Conservation (phyloP, 768 basidiomycete genomes). For the Inosperma sp. region DNA sequence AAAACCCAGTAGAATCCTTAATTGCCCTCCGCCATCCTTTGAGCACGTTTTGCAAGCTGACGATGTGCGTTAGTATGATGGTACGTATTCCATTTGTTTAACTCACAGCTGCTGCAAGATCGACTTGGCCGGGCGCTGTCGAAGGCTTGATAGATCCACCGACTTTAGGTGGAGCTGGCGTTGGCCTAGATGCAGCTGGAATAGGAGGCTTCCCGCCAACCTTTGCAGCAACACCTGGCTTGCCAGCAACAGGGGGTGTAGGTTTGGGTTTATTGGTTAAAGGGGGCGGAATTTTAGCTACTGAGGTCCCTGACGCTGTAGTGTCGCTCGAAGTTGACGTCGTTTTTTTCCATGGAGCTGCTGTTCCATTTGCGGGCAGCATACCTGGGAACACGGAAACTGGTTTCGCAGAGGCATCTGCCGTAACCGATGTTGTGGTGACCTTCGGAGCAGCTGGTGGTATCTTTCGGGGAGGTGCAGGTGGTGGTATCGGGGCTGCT, state of each 20-base stretch:
- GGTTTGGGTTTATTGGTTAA: constrained; percentile 65
- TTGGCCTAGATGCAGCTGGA: constrained; percentile 52
- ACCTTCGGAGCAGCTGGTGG: constrained; percentile 38
- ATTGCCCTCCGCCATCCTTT: constrained; percentile 48
- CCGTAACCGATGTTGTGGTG: constrained; percentile 41
- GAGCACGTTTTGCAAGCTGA: constrained; percentile 78
- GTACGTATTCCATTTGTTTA: background rate
- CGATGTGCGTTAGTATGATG: constrained; percentile 7
- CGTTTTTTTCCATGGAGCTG: constrained; percentile 70
- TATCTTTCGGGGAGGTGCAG: constrained; percentile 58
- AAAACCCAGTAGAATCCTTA: no score
- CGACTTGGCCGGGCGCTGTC: constrained; percentile 57
- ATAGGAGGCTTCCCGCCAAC: constrained; percentile 57
- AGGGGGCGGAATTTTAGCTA: constrained; percentile 49
- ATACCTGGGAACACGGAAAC: constrained; percentile 81
- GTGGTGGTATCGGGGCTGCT: constrained; percentile 60
- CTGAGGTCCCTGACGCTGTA: constrained; percentile 45
- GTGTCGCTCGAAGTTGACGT: constrained; percentile 34
- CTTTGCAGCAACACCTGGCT: constrained; percentile 38
- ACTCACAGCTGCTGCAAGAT: constrained; percentile 80
- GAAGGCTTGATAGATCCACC: constrained; percentile 33
- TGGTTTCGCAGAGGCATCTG: constrained; percentile 68
- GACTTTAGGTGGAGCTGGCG: constrained; percentile 35
- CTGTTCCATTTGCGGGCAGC: constrained; percentile 60
- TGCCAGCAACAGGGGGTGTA: constrained; percentile 35